Evolutionary conservation across 2,329 filamentous ascomycete genomes (phyloP), one percentile per base, ranked within the genome.

Genomic region (Scedosporium aurantiacum): DNA sequence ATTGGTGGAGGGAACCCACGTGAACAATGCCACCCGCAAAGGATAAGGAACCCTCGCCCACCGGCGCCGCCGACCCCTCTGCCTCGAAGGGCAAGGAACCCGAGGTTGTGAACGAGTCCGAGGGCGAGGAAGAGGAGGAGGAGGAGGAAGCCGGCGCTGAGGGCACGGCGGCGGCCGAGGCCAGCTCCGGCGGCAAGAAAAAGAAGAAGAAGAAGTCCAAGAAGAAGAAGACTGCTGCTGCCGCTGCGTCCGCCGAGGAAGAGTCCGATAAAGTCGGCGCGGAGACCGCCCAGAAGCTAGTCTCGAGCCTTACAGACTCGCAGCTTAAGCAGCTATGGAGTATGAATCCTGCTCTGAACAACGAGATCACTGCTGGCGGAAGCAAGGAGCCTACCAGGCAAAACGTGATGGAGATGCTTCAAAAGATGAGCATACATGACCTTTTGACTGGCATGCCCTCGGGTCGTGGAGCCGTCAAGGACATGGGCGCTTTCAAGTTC

Each of bases 401-500:
- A 18, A 74, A 78, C 61, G 74, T 81, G 28, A 75, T 80, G 63
- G 78, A 81, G 37, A 74, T 79, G 57, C 76, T 88, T 64, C 83
- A 83, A 74, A 82, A 82, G 67, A 78, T 90, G 70, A 86, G 80
- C 65, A 76, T 90, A 61, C 82, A 86, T 70, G 86, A 90, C 65
- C 83, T 90, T 70, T 83, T 90, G 81, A 89, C 88, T 1, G 87
- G 88, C 0, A 74, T 90, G 68, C 88, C 91, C 16, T 79, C 90
- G 6, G 86, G 84, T 64, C 89, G 89, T 61, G 95, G 94, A 80
- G 96, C 96, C 70, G 87, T 85, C 68, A 97, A 96, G 78, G 92
- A 97, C 71, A 96, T 97, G 91, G 91, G 88, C 5, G 90, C 87
- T 63, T 97, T 97, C 81, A 97, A 96, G 76, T 99, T 99, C 78